Percentiles rank a stretch among this genome's conserved stretches.
Evolutionary conservation across 2,329 filamentous ascomycete genomes (phyloP).

Genomic region (Dendrostoma leiphaemia): DNA sequence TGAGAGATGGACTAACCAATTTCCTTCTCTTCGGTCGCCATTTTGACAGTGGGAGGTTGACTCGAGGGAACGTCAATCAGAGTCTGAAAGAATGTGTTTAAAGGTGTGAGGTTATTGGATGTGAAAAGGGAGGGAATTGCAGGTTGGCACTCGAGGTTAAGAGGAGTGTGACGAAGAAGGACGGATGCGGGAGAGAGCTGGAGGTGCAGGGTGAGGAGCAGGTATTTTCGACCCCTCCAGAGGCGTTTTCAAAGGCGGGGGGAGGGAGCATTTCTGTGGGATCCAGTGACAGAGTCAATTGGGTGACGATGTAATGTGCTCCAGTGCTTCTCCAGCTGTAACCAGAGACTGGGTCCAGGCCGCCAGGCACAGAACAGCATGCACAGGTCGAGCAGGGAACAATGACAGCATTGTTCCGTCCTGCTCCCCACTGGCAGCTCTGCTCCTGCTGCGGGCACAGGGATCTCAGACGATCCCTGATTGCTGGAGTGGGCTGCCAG

Average conservation of each 20-base stretch:
- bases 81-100: background rate
- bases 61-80: background rate
- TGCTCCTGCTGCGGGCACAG: too few species aligned
- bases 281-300: constrained; percentile 10
- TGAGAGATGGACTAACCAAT: constrained; percentile 31
- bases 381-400: too few species aligned
- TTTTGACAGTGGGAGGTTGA: constrained; percentile 21
- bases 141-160: constrained; percentile 14
- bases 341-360: too few species aligned
- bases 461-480: too few species aligned
- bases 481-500: too few species aligned
- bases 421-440: too few species aligned
- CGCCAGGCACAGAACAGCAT: too few species aligned
- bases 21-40: constrained; percentile 39
- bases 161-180: constrained; percentile 1
- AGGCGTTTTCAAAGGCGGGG: constrained; percentile 26
- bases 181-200: constrained; percentile 6
- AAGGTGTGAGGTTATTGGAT: background rate
- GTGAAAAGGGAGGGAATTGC: constrained; percentile 7
- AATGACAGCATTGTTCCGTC: too few species aligned
- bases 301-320: background rate
- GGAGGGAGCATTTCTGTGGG: constrained; percentile 27
- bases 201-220: constrained; percentile 3
- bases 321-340: background rate
- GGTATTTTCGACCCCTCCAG: constrained; percentile 21